Conservation (phyloP, 106 monocot species). For the Gastrodia elata region DNA sequence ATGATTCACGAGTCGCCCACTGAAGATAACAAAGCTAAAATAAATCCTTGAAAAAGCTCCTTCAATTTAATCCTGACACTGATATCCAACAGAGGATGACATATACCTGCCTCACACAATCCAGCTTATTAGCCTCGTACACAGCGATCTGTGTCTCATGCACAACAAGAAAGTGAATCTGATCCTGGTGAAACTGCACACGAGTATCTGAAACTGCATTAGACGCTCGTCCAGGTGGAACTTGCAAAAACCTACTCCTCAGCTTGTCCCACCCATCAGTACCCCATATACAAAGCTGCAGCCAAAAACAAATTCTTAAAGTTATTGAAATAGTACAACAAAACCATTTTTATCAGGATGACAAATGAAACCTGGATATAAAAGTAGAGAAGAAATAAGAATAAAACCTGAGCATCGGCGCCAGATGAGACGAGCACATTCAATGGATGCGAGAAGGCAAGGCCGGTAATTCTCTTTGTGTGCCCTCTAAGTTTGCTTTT, state of each 20-base stretch:
- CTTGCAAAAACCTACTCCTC: conserved; percentile 39
- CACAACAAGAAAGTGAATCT: conserved; percentile 68
- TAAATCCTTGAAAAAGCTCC: not conserved
- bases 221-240: conserved; percentile 43
- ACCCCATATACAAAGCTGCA: conserved; percentile 65
- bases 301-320: conserved; percentile 3
- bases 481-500: conserved; percentile 68
- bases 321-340: not conserved
- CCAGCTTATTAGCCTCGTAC: conserved; percentile 59
- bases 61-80: not conserved
- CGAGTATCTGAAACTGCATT: conserved; percentile 44
- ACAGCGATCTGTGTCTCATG: conserved; percentile 73
- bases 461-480: conserved; percentile 62
- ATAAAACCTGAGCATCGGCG: conserved; percentile 71
- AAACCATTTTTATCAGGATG: not conserved
- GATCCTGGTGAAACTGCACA: conserved; percentile 83
- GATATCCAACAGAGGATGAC: not conserved
- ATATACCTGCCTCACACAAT: conserved; percentile 49
- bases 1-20: conserved; percentile 49
- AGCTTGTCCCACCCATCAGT: conserved; percentile 70
- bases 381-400: not conserved
- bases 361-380: not conserved
- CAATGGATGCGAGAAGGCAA: conserved; percentile 60
- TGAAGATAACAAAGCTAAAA: conserved; percentile 13
- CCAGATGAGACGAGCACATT: conserved; percentile 71